phyloP scores from a whole-genome alignment of 768 basidiomycete genomes.

The Megacollybia marginata region DNA sequence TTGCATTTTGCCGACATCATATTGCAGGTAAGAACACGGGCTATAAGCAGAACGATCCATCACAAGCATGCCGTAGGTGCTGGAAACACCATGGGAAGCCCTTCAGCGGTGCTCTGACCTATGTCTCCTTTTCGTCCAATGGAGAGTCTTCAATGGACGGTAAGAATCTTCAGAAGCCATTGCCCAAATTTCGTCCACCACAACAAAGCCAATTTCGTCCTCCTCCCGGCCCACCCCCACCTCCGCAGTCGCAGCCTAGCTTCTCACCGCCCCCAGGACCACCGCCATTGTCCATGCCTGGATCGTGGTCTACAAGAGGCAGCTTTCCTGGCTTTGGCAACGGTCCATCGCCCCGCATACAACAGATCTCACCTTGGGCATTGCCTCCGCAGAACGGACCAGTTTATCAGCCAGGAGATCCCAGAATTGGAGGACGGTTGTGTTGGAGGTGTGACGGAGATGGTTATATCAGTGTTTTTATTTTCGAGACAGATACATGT shows the following conservation, averaged over 20 bases:
- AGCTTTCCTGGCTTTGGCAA: slow-evolving; percentile 1
- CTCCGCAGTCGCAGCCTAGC: slow-evolving; percentile 3
- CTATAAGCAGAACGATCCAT: slow-evolving; percentile 62
- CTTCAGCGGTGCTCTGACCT: slow-evolving; percentile 54
- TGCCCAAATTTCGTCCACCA: slow-evolving; percentile 21
- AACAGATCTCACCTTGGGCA: slow-evolving; percentile 1
- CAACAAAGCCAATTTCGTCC: slow-evolving; percentile 4
- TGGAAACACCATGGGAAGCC: slow-evolving; percentile 62
- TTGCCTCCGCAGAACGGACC: slow-evolving; percentile 32
- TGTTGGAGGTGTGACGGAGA: slow-evolving; percentile 63
- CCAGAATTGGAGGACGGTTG: slow-evolving; percentile 55
- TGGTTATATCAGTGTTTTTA: slow-evolving; percentile 42
- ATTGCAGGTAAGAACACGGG: slow-evolving; percentile 65
- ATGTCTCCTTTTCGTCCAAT: slow-evolving; percentile 19
- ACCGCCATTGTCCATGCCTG: not conserved
- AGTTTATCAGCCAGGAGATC: slow-evolving; percentile 57
- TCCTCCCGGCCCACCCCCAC: too few relatives aligned
- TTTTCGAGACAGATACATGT: slow-evolving; percentile 51
- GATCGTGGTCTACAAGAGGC: not conserved
- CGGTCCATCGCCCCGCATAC: not conserved
- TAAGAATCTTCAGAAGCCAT: slow-evolving; percentile 29
- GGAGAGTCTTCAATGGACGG: slow-evolving; percentile 14
- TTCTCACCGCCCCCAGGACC: slow-evolving; percentile 10
- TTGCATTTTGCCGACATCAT: not conserved
- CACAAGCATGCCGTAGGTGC: slow-evolving; percentile 63